Evolutionary conservation across 2,329 filamentous ascomycete genomes (phyloP).

Genomic region (Paraphoma chrysanthemicola): DNA sequence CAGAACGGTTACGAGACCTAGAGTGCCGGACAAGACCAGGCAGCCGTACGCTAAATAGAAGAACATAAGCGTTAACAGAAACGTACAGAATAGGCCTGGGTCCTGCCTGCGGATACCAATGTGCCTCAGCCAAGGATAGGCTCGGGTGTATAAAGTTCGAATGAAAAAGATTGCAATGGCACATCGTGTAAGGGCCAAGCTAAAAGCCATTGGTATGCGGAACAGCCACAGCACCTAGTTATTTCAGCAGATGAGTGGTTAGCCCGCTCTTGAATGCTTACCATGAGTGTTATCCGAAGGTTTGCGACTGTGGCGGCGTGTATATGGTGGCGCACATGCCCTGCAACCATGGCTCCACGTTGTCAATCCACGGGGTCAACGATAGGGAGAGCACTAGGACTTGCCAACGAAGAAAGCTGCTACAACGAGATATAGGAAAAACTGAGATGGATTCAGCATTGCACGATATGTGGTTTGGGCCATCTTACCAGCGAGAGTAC

Average conservation of each 20-base stretch:
- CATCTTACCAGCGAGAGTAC: conserved; percentile 24
- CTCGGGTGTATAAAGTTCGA: conserved; percentile 27
- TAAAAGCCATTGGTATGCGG: conserved; percentile 25
- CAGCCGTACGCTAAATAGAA: conserved; percentile 20
- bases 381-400: conserved; percentile 3
- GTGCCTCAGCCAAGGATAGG: conserved; percentile 24
- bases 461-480: not conserved
- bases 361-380: conserved; percentile 5
- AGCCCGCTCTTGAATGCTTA: not conserved
- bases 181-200: conserved; percentile 23
- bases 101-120: conserved; percentile 19
- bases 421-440: conserved; percentile 23
- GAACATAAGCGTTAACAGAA: conserved; percentile 14
- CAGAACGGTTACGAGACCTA: conserved; percentile 12
- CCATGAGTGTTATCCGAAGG: conserved; percentile 21
- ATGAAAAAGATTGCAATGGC: conserved; percentile 37
- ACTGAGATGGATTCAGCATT: not conserved
- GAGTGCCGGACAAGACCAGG: conserved; percentile 15
- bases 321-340: conserved; percentile 19
- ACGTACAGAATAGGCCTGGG: not conserved
- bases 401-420: conserved; percentile 21
- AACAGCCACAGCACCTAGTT: conserved; percentile 30
- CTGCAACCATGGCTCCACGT: conserved; percentile 18
- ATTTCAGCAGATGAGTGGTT: not conserved
- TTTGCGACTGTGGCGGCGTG: conserved; percentile 8